Base-by-base conservation (phyloP, 108 stramenopile genomes). In the Cyclostephanos tholiformis region DNA sequence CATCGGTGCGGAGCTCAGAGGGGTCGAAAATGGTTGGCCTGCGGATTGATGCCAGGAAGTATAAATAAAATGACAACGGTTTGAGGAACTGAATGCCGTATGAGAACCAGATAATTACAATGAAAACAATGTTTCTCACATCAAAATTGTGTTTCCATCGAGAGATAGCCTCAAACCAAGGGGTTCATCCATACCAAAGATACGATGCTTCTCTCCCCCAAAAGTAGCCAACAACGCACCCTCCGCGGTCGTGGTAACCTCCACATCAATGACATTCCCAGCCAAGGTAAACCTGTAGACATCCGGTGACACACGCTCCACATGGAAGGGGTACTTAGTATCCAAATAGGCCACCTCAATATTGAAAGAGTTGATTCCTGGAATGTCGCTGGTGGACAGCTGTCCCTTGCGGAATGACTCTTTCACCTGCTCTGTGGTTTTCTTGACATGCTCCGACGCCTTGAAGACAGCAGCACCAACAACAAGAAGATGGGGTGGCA, bases 11-110 rank as follows among this genome's bases (percentile, higher is more conserved):
- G 61, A 99, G 82, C 71, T 99, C 97, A 25, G 97, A 97, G 43
- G 98, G 98, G 83, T 99, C 97, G 67, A 95, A 97, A 71, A 97
- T 91, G 71, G 91, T 90, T 44, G 98, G 97, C 88, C 87, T 95
- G 65, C 17, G 71, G 4, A 72, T 69, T 5, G 35, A 32, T 50
- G 39, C 20, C 12, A 39, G 50, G 39, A 2, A 57, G n/a, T 27
- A 44, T 55, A 13, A 55, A 75, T 13, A 39, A 48, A 65, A 29
- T 41, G 12, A 12, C 12, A 1, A 41, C 9, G 41, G 9, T 41
- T 1, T 4, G 41, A 41, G 41, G 12, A 39, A n/a, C 25, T 74
- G 41, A 46, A 14, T 16, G 56, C 29, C 10, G 74, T 14, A 44
- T 12, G 30, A 25, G n/a, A 39, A 74, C 38, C 56, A 57, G 32